Conservation (phyloP, 768 basidiomycete genomes). For the Lentinula detonsa region DNA sequence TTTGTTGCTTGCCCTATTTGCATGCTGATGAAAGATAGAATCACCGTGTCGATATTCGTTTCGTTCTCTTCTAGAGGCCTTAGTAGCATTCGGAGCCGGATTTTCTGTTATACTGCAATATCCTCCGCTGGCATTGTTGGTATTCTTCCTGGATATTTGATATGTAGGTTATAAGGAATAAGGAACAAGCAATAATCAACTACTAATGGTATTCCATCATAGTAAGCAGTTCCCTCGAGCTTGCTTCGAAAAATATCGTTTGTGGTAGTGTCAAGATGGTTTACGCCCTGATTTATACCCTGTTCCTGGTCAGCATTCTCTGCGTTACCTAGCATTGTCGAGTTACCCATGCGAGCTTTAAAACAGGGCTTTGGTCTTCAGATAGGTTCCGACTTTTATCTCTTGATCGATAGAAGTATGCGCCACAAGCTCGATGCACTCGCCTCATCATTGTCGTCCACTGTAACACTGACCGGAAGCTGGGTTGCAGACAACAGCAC, state of each 20-base stretch:
- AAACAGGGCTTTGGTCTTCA: slow-evolving; percentile 72
- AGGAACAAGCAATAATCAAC: no score
- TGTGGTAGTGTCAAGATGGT: slow-evolving; percentile 86
- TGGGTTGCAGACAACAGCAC: slow-evolving; percentile 60
- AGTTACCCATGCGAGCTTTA: slow-evolving; percentile 1
- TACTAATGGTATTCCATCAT: slow-evolving; percentile 1
- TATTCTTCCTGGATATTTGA: slow-evolving; percentile 86
- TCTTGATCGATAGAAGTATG: slow-evolving; percentile 57
- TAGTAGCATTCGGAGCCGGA: slow-evolving; percentile 66
- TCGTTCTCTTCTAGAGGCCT: slow-evolving; percentile 79
- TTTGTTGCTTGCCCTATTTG: neutral
- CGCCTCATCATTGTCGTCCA: slow-evolving; percentile 42
- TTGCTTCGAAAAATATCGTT: slow-evolving; percentile 82
- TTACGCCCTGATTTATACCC: slow-evolving; percentile 81
- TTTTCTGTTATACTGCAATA: slow-evolving; percentile 91
- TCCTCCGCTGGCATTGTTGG: slow-evolving; percentile 84
- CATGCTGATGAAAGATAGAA: slow-evolving; percentile 37
- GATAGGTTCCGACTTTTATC: slow-evolving; percentile 77
- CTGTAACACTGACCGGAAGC: slow-evolving; percentile 53
- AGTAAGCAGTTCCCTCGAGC: slow-evolving; percentile 78
- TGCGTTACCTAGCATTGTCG: neutral
- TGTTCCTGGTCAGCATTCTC: slow-evolving; percentile 49
- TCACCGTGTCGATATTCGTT: slow-evolving; percentile 75
- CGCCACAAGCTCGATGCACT: slow-evolving; percentile 48
- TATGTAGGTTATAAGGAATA: slow-evolving; percentile 39